Percentiles rank a stretch among this genome's conserved stretches.
Conservation (phyloP, 306 rosid species). For the Sicyos baderoa region DNA sequence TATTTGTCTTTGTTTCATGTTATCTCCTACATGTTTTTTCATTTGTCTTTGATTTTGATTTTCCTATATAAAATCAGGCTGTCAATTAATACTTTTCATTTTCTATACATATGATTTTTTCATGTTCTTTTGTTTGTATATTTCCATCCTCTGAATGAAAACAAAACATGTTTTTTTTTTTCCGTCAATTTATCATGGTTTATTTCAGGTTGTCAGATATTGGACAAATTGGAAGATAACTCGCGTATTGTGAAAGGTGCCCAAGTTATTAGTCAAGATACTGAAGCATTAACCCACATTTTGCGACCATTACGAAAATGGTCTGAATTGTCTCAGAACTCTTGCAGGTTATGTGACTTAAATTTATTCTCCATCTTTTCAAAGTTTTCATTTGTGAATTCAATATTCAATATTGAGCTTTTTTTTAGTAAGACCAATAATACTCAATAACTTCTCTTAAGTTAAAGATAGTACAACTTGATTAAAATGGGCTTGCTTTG, state of each 20-base stretch:
- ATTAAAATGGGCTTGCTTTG: background rate
- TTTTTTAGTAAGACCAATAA: background rate
- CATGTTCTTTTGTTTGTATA: background rate
- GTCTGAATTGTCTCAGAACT: slow-evolving; percentile 49
- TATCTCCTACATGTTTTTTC: background rate
- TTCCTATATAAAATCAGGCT: background rate
- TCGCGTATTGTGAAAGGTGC: slow-evolving; percentile 82
- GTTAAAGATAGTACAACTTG: background rate
- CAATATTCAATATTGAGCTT: background rate
- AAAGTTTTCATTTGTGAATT: too few relatives aligned
- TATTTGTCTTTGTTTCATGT: slow-evolving; percentile 1
- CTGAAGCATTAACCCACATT: slow-evolving; percentile 60
- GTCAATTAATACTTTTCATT: background rate
- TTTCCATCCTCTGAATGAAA: background rate
- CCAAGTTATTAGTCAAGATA: slow-evolving; percentile 63
- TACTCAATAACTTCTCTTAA: too few relatives aligned
- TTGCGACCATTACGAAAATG: slow-evolving; percentile 59
- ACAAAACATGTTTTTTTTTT: background rate
- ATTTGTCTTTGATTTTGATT: background rate
- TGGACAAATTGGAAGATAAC: slow-evolving; percentile 68
- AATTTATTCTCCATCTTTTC: background rate
- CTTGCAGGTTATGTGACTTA: slow-evolving; percentile 40
- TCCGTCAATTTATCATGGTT: background rate
- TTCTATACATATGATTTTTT: background rate
- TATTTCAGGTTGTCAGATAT: slow-evolving; percentile 47